Conservation (phyloP, 1,284 basidiomycete species). For the Ceratobasidium sp. region DNA sequence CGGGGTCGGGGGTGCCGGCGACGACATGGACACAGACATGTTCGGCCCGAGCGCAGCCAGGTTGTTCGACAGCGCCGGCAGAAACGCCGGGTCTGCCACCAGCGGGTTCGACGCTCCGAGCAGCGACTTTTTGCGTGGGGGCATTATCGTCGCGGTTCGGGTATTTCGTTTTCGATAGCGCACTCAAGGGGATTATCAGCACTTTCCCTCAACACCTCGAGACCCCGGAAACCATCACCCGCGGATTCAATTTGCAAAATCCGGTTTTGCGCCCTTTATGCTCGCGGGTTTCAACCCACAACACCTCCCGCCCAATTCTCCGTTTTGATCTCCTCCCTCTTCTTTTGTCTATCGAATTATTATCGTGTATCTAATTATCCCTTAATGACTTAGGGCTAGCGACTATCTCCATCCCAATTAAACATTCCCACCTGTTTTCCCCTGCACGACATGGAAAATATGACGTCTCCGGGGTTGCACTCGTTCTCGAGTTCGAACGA, state of each 20-base stretch:
- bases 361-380: neutral
- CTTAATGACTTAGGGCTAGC: too few species aligned
- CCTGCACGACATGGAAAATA: neutral
- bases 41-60: conserved; percentile 41
- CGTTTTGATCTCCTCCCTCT: neutral
- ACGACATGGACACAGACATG: too few species aligned
- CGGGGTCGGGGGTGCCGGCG: conserved; percentile 72
- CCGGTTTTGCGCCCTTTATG: conserved; percentile 33
- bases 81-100: conserved; percentile 28
- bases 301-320: conserved; percentile 18
- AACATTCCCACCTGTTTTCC: too few species aligned
- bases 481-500: too few species aligned
- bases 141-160: conserved; percentile 11
- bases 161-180: too few species aligned
- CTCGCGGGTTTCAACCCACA: conserved; percentile 4
- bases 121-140: conserved; percentile 50
- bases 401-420: neutral
- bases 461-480: conserved; percentile 24
- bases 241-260: conserved; percentile 27
- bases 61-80: conserved; percentile 38
- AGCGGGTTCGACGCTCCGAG: conserved; percentile 42
- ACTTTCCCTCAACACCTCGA: neutral
- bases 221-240: conserved; percentile 29
- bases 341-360: conserved; percentile 11
- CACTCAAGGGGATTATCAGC: conserved; percentile 26